These are phyloP conservation scores for Tinospora cordifolia DNA, from an alignment of 164 flowering plant genomes.

Conservation along the genomic window DNA sequence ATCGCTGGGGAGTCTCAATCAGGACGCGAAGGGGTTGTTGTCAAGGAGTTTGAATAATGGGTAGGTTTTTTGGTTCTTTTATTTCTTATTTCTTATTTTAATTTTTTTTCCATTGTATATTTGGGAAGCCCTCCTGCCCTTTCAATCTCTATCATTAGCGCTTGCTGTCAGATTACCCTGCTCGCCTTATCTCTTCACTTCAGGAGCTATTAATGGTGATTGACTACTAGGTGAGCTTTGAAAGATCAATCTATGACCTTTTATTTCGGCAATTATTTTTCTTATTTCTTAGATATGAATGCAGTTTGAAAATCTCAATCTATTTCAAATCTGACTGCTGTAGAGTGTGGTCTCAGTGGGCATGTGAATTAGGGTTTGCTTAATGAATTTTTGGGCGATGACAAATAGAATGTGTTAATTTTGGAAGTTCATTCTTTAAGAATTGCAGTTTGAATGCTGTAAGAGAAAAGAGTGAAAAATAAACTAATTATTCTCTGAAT, in stretches of 20 bases:
- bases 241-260: constrained; percentile 1
- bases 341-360: neutral
- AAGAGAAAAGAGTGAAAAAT: no score
- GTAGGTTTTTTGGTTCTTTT: constrained; percentile 13
- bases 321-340: neutral
- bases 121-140: neutral
- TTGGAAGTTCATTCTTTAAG: no score
- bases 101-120: neutral
- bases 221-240: constrained; percentile 11
- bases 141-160: constrained; percentile 19
- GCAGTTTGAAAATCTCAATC: neutral
- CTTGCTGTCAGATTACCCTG: constrained; percentile 16
- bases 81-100: no score
- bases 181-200: constrained; percentile 12
- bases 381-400: no score
- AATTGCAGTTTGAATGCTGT: no score
- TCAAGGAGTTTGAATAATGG: constrained; percentile 30
- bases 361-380: no score
- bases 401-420: no score
- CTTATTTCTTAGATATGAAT: neutral
- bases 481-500: no score
- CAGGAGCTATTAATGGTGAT: constrained; percentile 6
- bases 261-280: neutral
- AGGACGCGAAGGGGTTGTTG: constrained; percentile 28
- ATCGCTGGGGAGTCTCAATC: constrained; percentile 34